Conservation (phyloP, 2,329 filamentous ascomycete genomes). For the Colletotrichum coccodes region DNA sequence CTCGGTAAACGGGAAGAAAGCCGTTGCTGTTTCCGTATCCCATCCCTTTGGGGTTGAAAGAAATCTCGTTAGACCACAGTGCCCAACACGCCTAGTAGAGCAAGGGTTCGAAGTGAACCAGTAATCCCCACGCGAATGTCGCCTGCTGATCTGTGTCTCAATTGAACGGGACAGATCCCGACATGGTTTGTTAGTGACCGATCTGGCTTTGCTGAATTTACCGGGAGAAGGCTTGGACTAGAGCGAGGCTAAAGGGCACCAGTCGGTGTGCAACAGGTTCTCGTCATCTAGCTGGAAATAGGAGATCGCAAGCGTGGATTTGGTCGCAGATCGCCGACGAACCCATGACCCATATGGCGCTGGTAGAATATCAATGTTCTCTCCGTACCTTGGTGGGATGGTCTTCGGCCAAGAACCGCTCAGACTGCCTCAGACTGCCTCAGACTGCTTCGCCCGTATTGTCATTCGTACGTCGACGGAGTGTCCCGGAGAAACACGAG, state of each 20-base stretch:
- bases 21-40: background rate
- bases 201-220: background rate
- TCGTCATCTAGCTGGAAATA: background rate
- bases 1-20: background rate
- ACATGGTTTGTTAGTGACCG: background rate
- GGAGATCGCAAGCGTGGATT: background rate
- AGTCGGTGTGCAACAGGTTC: background rate
- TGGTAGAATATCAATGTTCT: background rate
- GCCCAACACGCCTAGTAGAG: background rate
- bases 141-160: constrained; percentile 1
- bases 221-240: background rate
- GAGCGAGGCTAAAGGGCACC: background rate
- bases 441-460: background rate
- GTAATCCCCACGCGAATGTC: background rate
- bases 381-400: background rate
- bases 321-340: background rate
- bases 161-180: background rate
- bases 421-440: background rate
- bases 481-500: no score
- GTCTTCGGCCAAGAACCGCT: no score
- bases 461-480: background rate
- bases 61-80: background rate
- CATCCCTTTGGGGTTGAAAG: background rate
- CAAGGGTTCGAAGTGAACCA: background rate
- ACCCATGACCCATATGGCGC: background rate